Evolutionary conservation across 2,329 filamentous ascomycete genomes (phyloP), one percentile per base, ranked within the genome.

Genomic region (Penicillium crustosum): DNA sequence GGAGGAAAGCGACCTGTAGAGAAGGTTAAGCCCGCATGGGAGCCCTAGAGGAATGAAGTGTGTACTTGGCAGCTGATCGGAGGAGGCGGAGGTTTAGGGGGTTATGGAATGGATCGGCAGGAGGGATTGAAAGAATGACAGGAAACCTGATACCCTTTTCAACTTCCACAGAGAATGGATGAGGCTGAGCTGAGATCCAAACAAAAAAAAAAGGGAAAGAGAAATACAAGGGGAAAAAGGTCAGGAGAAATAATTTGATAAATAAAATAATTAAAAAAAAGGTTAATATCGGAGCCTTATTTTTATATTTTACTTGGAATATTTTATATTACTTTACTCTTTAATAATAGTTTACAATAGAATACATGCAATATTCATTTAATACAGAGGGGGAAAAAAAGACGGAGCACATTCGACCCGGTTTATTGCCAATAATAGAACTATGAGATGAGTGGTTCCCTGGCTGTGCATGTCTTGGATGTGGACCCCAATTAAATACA

Each of bases 71-170:
- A 50, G 49, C 29, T 49, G 48, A 53, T 49, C n/a, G 54, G 45
- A 31, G 25, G 48, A 56, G 62, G 53, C 42, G 49, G 57, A 59
- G 39, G 39, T 19, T 53, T 53, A 58, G 48, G 52, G 49, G 43
- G 62, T 50, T 53, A 58, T 57, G 64, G 71, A 73, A 73, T 72
- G 72, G 72, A 73, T 73, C 72, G 70, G 65, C 71, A 72, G 69
- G 69, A 73, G 68, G 69, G 67, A 68, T 70, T 64, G 57, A 42
- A 65, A 67, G 65, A 70, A 70, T 70, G 68, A 62, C 48, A 59
- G 58, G 57, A 60, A 61, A 29, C 48, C 10, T 9, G 39, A n/a
- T 3, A 15, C n/a, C 31, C 19, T 35, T 12, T 29, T 27, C 43
- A 23, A 23, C 3, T 36, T 33, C 12, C 13, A 19, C 4, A 58